Base-by-base conservation (phyloP, 2,329 filamentous ascomycete species). In the Dryadomyces quercivorus region DNA sequence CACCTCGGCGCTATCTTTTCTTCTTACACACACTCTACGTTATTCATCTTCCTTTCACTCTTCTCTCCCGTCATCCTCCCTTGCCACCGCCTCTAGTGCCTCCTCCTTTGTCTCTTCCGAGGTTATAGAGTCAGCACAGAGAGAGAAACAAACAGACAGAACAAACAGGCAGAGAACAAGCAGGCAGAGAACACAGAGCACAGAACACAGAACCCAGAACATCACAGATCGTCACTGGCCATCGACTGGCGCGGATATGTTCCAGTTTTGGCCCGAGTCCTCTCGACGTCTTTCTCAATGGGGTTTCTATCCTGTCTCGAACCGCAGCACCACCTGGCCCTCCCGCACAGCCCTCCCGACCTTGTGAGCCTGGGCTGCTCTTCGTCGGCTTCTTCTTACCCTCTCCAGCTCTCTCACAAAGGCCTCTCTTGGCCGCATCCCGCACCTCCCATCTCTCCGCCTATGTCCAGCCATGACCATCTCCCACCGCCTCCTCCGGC, bases 381-480 rank as follows among this genome's bases (percentile, higher is more conserved):
- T 9, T 15, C 55, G 1, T 53, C 47, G 3, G 47, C 48, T 66
- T 46, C 44, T 21, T 42, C 16, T 34, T 12, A 45, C 36, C 51
- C 45, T 69, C 22, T 65, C 66, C 31, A 22, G 40, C 55, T 12
- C 9, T 53, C 55, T 26, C 50, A 69, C 52, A 73, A 71, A 62
- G 74, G 76, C 59, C 69, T 70, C 61, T 64, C 68, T 55, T 76
- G 74, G 72, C 69, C 54, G 21, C 54, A 68, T 52, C 67, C 68
- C 51, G 64, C 66, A 58, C 65, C 67, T 56, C 72, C 73, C 56
- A 67, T 75, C 58, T 76, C 76, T 58, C 72, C 77, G 64, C 74
- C 75, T 60, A 81, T 81, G 78, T 76, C 77, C 63, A 75, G 70
- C 66, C 75, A 80, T 79, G 78, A 78, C 56, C 59, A 52, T 26